Evolutionary conservation across 257 asterid species (phyloP).

Genomic region (Asclepias syriaca): DNA sequence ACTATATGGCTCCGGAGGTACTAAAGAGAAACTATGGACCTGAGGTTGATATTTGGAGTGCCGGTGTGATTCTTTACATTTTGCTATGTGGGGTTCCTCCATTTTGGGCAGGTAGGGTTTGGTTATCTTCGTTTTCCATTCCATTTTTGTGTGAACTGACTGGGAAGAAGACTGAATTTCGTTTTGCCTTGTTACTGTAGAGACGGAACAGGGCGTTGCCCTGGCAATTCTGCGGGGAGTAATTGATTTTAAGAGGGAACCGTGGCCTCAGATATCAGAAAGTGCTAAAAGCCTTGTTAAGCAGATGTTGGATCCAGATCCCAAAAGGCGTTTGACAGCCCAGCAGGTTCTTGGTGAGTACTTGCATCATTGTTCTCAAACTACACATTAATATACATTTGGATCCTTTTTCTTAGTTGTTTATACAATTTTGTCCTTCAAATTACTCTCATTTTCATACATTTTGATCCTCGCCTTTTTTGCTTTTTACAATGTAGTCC

Average conservation of each 20-base stretch:
- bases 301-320: constrained; percentile 87
- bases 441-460: no score
- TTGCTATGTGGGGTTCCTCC: constrained; percentile 97
- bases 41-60: constrained; percentile 91
- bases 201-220: constrained; percentile 93
- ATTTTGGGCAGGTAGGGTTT: constrained; percentile 86
- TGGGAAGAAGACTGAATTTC: constrained; percentile 7
- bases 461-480: no score
- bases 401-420: no score
- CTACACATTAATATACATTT: no score
- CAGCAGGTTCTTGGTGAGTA: constrained; percentile 87
- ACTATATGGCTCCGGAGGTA: constrained; percentile 95
- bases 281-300: constrained; percentile 75
- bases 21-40: constrained; percentile 84
- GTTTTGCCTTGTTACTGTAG: constrained; percentile 34
- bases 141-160: background rate
- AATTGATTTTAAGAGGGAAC: constrained; percentile 85
- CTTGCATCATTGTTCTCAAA: background rate
- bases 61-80: constrained; percentile 89
- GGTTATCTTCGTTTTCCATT: constrained; percentile 18
- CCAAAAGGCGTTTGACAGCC: constrained; percentile 80
- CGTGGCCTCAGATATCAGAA: constrained; percentile 91
- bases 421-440: no score
- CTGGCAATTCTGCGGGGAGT: constrained; percentile 81
- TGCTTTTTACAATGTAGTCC: no score